Evolutionary conservation across 495 filamentous ascomycete genomes (phyloP).

Genomic region (Podospora sp.): DNA sequence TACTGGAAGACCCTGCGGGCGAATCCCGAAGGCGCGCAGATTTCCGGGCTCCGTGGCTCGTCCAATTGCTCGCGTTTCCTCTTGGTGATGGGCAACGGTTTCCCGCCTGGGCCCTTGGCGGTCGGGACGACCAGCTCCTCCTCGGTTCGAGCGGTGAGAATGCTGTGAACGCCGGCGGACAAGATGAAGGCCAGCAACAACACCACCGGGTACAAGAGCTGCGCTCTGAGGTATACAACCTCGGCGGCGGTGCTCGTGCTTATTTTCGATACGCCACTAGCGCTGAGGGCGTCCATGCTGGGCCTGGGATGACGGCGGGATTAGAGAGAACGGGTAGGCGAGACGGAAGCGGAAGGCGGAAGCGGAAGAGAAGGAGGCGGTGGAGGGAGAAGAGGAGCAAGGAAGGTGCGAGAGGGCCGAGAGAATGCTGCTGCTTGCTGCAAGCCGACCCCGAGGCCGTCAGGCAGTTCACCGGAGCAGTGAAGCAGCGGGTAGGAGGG

Average conservation of each 20-base stretch:
- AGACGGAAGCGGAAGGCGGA: not conserved
- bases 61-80: slow-evolving; percentile 43
- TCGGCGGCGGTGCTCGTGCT: slow-evolving; percentile 31
- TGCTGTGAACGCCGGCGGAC: slow-evolving; percentile 46
- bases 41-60: slow-evolving; percentile 43
- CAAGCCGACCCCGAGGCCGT: not conserved
- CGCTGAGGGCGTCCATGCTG: slow-evolving; percentile 32
- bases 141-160: slow-evolving; percentile 47
- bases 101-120: slow-evolving; percentile 71
- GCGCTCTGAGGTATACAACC: slow-evolving; percentile 39
- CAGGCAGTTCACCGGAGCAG: not conserved
- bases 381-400: not conserved
- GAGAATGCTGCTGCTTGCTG: slow-evolving; percentile 4
- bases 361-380: slow-evolving; percentile 4
- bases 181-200: slow-evolving; percentile 48
- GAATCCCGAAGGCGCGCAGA: slow-evolving; percentile 56
- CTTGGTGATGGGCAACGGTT: slow-evolving; percentile 69
- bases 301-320: slow-evolving; percentile 23
- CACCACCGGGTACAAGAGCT: slow-evolving; percentile 48
- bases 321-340: not conserved
- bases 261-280: slow-evolving; percentile 23
- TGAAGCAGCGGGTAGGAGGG: not conserved
- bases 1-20: slow-evolving; percentile 73
- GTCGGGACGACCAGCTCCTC: slow-evolving; percentile 43
- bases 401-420: not conserved